Conservation (phyloP, 768 basidiomycete genomes). For the Rhodotorula graminis region DNA sequence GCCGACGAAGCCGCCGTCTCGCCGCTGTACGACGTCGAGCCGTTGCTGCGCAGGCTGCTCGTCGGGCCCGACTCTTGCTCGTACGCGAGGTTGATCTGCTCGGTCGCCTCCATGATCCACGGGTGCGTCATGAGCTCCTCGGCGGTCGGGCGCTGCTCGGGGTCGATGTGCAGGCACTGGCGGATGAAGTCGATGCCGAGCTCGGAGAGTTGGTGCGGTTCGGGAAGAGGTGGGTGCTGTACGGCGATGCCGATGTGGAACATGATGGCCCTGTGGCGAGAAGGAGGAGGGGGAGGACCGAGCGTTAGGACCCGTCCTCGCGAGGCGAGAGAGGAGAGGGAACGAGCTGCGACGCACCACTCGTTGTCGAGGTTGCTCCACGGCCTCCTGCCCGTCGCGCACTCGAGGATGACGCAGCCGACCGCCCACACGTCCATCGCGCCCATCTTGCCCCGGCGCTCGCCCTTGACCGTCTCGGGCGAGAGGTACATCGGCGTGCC, state of each 20-base stretch:
- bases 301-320: too few species aligned
- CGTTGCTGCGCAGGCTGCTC: not conserved
- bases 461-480: constrained; percentile 95
- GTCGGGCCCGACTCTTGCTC: constrained; percentile 6
- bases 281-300: not conserved
- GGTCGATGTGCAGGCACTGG: constrained; percentile 81
- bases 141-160: constrained; percentile 75
- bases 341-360: constrained; percentile 59
- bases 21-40: not conserved
- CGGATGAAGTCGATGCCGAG: constrained; percentile 90
- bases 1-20: not conserved
- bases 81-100: constrained; percentile 29
- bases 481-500: constrained; percentile 99
- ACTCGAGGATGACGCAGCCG: constrained; percentile 95
- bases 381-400: constrained; percentile 91
- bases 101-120: constrained; percentile 59
- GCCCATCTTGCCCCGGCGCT: constrained; percentile 76
- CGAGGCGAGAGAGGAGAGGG: not conserved
- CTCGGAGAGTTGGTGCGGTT: constrained; percentile 79
- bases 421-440: constrained; percentile 99
- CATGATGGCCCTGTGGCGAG: constrained; percentile 84
- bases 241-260: constrained; percentile 97
- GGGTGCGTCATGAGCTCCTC: constrained; percentile 76
- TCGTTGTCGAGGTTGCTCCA: constrained; percentile 99
- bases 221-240: constrained; percentile 90